Base-by-base conservation (phyloP, 331 rosid species). In the Pyracantha coccinea region DNA sequence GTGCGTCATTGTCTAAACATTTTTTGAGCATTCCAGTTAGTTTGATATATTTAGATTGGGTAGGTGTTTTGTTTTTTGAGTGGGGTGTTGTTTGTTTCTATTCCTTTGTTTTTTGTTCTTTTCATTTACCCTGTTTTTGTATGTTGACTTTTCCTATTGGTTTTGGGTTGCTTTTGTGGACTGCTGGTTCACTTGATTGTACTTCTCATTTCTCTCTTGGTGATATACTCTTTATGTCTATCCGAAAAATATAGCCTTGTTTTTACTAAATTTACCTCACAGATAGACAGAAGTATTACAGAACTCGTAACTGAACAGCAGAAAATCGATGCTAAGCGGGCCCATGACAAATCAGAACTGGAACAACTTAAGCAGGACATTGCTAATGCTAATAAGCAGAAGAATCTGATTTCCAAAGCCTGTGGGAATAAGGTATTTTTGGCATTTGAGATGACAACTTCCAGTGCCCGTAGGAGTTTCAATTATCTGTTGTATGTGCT, bases 301-400 rank as follows among this genome's bases (percentile, higher is more conserved):
- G 89, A 87, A 75, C 87, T 90, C 76, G 92, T 94, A 74, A 79
- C 96, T 58, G 99, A 92, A 86, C 96, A 94, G 92, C 97, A 91
- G 96, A 94, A 92, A 80, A 77, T 80, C 77, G 99, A 94, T 59
- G 99, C 97, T 21, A 81, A 90, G 81, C 79, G 82, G 77, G 79
- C 84, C 41, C 99, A 92, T 58, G 88, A 78, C 76, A 88, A 78
- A 87, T 92, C 97, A 41, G 92, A 90, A 84, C 25, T 90, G 69
- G 96, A 84, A 80, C 97, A 88, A 82, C 87, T 88, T 61, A 94
- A 90, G 83, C 95, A 85, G 86, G 99, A 94, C 77, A 92, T 94
- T 80, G 88, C 90, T 27, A 92, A 94, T 86, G 87, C 96, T 75
- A 81, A 88, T 60, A 94, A 90, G 86, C 95, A 94, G 88, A 85